Conservation (phyloP, 805 yeast species). For the Wickerhamomyces hampshirensis region DNA sequence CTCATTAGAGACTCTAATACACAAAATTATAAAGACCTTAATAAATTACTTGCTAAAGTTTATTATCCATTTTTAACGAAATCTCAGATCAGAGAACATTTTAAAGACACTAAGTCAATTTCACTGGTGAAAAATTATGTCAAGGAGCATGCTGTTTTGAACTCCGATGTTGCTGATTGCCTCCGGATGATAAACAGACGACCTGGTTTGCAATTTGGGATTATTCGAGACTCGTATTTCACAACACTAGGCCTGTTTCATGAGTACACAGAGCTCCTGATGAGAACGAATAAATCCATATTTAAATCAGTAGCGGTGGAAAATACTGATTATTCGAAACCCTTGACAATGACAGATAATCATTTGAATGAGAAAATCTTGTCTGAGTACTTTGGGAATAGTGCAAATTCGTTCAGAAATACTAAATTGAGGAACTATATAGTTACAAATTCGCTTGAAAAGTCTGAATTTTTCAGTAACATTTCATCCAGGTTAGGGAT, state of each 20-base stretch:
- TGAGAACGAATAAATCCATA: not conserved
- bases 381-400: constrained; percentile 11
- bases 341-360: constrained; percentile 3
- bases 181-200: constrained; percentile 6
- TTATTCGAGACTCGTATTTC: constrained; percentile 18
- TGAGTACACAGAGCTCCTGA: constrained; percentile 5
- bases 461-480: constrained; percentile 18
- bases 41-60: constrained; percentile 11
- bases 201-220: constrained; percentile 16
- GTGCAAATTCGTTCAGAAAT: constrained; percentile 5
- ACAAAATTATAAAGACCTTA: constrained; percentile 6
- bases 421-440: constrained; percentile 14
- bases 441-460: constrained; percentile 18
- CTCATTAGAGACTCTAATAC: constrained; percentile 1
- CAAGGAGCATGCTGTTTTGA: constrained; percentile 8
- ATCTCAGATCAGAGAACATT: constrained; percentile 7
- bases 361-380: constrained; percentile 6
- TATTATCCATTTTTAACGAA: constrained; percentile 20
- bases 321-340: constrained; percentile 2
- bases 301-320: not conserved
- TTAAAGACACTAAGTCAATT: constrained; percentile 5
- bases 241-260: constrained; percentile 12
- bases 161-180: constrained; percentile 3
- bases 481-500: constrained; percentile 16
- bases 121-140: constrained; percentile 4